Base-by-base conservation (phyloP, 2,329 filamentous ascomycete species). In the Xylariaceae sp. region DNA sequence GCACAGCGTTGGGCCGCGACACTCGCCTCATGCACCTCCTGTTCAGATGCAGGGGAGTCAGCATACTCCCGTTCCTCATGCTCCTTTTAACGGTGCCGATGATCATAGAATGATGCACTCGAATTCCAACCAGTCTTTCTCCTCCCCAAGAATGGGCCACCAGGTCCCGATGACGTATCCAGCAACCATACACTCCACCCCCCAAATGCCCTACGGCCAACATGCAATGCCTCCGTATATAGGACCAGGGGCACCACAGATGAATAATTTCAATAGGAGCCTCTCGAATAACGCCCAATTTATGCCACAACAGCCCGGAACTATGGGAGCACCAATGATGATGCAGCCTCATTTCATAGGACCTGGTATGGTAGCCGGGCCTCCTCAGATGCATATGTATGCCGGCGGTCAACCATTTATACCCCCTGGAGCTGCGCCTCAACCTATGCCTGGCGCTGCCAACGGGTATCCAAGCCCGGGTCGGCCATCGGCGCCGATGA, bases 381-480 rank as follows among this genome's bases (percentile, higher is more conserved):
- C 81, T 44, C 87, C 87, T 27, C 89, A 92, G 64, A 88, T 93
- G 82, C 82, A 80, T 29, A 92, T 96, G 83, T 95, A 94, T 70
- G 87, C 91, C 16, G 86, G 82, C 13, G 76, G 69, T 2, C 83
- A 83, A 52, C 89, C 75, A 74, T 89, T 77, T 81, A 92, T 83
- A 79, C 86, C 72, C 26, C 77, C 80, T 16, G 76, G 73, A 21
- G 75, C 76, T 33, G 80, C 78, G 15, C 82, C 81, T 23, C 83
- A 84, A 61, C 72, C 76, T 7, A 81, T 85, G 49, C 84, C 87
- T 16, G 51, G 40, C 9, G 89, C 83, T 36, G 80, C 83, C 6
- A 89, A 87, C 63, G 91, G 91, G 13, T 96, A 90, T 67, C 89
- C 91, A n/a, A 97, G 93, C 69, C 93, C 93, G 1, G 86, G 91